A percentile compares a stretch with the other conserved stretches of the same genome.
phyloP scores from a whole-genome alignment of 192 early-diverging fungal species.

The Spizellomyces punctatus region DNA sequence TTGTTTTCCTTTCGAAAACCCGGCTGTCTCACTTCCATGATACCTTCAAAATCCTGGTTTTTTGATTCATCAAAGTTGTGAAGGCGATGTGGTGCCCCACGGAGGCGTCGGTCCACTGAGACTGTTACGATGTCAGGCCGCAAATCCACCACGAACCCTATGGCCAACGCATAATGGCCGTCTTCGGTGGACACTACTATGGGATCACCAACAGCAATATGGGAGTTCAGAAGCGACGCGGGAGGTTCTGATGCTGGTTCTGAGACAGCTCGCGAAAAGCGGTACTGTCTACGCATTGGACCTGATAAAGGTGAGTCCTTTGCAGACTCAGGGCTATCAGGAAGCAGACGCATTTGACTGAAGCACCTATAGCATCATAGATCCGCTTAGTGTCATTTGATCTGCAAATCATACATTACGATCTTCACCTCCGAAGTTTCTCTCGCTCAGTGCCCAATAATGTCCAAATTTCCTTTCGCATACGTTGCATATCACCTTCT shows the following conservation, averaged over 20 bases:
- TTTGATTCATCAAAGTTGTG: slow-evolving; percentile 52
- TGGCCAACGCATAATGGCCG: slow-evolving; percentile 72
- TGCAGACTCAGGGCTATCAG: not conserved
- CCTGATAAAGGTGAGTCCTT: not conserved
- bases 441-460: slow-evolving; percentile 36
- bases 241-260: not conserved
- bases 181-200: slow-evolving; percentile 79
- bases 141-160: slow-evolving; percentile 72
- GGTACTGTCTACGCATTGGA: slow-evolving; percentile 30
- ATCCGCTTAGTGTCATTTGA: no score
- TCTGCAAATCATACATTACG: slow-evolving; percentile 5
- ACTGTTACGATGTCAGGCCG: slow-evolving; percentile 53
- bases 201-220: slow-evolving; percentile 71
- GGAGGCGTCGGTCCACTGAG: slow-evolving; percentile 63
- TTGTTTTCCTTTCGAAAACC: slow-evolving; percentile 1
- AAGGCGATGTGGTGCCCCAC: slow-evolving; percentile 61
- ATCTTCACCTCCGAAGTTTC: slow-evolving; percentile 33
- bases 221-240: slow-evolving; percentile 44
- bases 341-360: not conserved
- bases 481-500: slow-evolving; percentile 57
- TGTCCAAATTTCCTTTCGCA: slow-evolving; percentile 49
- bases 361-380: not conserved
- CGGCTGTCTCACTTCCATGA: slow-evolving; percentile 22
- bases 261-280: slow-evolving; percentile 18
- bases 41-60: slow-evolving; percentile 64